Percentiles rank a stretch among this genome's conserved stretches.
Evolutionary conservation across 805 yeast species (phyloP).

Genomic region (Saturnispora galanensis): DNA sequence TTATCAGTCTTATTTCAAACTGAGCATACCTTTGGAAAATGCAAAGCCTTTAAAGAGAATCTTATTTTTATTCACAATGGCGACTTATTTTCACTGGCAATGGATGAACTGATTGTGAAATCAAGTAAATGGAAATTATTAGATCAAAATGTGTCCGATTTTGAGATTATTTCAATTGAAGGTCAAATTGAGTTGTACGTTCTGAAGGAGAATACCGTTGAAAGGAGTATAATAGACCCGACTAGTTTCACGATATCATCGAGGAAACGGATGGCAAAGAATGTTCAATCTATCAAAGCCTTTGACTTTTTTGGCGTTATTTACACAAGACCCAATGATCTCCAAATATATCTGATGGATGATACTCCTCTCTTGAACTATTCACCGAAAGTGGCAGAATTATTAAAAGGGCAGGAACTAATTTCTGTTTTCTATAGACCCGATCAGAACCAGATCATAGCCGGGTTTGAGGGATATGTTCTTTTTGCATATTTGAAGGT

Average conservation of each 20-base stretch:
- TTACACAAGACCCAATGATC: conserved; percentile 2
- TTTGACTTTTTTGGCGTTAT: conserved; percentile 3
- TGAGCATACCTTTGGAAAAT: conserved; percentile 6
- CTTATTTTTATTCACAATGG: conserved; percentile 3
- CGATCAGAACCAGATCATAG: conserved; percentile 6
- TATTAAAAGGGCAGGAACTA: conserved; percentile 1
- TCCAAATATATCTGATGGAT: neutral
- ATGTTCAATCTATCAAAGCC: conserved; percentile 1
- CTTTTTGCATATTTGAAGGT: conserved; percentile 3
- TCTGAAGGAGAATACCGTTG: neutral
- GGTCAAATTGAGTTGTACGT: neutral
- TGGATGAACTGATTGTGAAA: conserved; percentile 2
- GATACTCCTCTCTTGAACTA: neutral
- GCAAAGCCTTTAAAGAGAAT: neutral
- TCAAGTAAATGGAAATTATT: conserved; percentile 7
- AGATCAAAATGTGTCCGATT: neutral
- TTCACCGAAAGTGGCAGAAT: neutral
- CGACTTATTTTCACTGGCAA: neutral
- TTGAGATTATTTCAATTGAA: conserved; percentile 1
- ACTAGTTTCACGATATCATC: neutral
- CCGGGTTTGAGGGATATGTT: neutral
- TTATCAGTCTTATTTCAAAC: conserved; percentile 4
- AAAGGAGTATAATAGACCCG: neutral
- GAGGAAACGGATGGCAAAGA: neutral
- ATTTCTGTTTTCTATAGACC: conserved; percentile 1